Conservation (phyloP, 1,284 basidiomycete species). For the Ustilago curta region DNA sequence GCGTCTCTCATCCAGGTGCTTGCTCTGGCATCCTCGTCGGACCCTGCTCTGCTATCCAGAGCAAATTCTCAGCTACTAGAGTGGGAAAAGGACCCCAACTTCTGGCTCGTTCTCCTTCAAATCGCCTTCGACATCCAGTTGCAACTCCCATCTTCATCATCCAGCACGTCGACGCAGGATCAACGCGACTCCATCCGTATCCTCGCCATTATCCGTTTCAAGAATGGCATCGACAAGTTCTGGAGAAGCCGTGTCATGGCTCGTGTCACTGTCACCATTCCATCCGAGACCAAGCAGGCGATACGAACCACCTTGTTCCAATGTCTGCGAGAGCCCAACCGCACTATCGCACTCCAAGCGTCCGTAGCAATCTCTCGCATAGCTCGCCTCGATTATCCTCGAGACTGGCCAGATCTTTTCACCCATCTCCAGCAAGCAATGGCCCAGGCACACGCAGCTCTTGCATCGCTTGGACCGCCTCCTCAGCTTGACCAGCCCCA, state of each 20-base stretch:
- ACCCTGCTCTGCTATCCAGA: constrained; percentile 29
- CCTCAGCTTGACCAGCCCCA: constrained; percentile 39
- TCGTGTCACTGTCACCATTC: constrained; percentile 57
- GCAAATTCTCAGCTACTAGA: constrained; percentile 53
- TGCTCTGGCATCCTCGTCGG: constrained; percentile 38
- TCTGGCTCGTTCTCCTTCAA: constrained; percentile 60
- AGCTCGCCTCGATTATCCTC: constrained; percentile 64
- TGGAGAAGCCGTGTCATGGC: constrained; percentile 64
- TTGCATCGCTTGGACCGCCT: constrained; percentile 30
- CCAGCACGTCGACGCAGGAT: constrained; percentile 12
- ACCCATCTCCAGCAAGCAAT: constrained; percentile 56
- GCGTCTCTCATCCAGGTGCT: constrained; percentile 46
- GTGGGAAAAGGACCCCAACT: constrained; percentile 57
- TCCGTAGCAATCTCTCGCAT: constrained; percentile 63
- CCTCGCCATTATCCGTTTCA: constrained; percentile 67
- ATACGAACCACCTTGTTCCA: constrained; percentile 56
- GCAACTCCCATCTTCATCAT: constrained; percentile 14
- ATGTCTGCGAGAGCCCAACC: constrained; percentile 61
- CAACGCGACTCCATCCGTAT: constrained; percentile 46
- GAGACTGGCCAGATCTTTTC: constrained; percentile 64
- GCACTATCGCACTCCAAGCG: constrained; percentile 61
- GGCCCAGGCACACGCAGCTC: constrained; percentile 49
- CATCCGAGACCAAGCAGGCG: constrained; percentile 54
- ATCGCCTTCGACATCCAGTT: constrained; percentile 56
- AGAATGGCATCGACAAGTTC: constrained; percentile 66